phyloP scores from a whole-genome alignment of 805 yeast genomes.

The Teunomyces pallodes region DNA sequence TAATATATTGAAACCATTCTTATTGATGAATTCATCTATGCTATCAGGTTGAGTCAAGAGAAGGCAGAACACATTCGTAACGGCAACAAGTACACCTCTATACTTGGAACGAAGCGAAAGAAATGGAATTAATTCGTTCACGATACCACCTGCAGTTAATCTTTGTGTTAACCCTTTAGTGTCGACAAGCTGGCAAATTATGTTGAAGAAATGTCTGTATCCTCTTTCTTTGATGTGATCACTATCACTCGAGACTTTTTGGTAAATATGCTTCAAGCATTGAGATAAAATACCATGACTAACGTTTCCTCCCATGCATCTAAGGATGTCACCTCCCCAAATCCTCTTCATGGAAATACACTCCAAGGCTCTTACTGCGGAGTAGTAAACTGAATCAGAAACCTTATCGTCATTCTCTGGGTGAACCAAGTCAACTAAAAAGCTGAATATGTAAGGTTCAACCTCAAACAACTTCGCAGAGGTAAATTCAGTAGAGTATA shows the following conservation, averaged over 20 bases:
- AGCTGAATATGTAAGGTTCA: slow-evolving; percentile 66
- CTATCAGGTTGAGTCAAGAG: slow-evolving; percentile 47
- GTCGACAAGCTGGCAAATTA: slow-evolving; percentile 61
- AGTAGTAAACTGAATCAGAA: slow-evolving; percentile 51
- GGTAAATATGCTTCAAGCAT: slow-evolving; percentile 60
- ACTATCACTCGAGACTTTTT: slow-evolving; percentile 43
- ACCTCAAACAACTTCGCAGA: slow-evolving; percentile 66
- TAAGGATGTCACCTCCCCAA: slow-evolving; percentile 74
- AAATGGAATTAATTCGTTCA: slow-evolving; percentile 63
- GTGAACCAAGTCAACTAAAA: slow-evolving; percentile 68
- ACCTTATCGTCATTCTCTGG: slow-evolving; percentile 53
- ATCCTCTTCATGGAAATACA: slow-evolving; percentile 63
- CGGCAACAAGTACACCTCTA: slow-evolving; percentile 56
- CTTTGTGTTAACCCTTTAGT: slow-evolving; percentile 54
- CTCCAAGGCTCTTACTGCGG: slow-evolving; percentile 67
- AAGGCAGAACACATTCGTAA: slow-evolving; percentile 50
- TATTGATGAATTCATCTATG: slow-evolving; percentile 60
- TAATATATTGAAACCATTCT: slow-evolving; percentile 62
- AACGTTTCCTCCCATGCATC: slow-evolving; percentile 81
- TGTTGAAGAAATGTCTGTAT: slow-evolving; percentile 55
- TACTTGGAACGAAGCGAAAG: slow-evolving; percentile 50
- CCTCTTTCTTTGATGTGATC: slow-evolving; percentile 33
- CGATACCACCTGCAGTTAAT: slow-evolving; percentile 71
- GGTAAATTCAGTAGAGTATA: slow-evolving; percentile 55
- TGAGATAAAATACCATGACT: slow-evolving; percentile 81